Conservation (phyloP, 768 basidiomycete species). For the Hydnum rufescens region DNA sequence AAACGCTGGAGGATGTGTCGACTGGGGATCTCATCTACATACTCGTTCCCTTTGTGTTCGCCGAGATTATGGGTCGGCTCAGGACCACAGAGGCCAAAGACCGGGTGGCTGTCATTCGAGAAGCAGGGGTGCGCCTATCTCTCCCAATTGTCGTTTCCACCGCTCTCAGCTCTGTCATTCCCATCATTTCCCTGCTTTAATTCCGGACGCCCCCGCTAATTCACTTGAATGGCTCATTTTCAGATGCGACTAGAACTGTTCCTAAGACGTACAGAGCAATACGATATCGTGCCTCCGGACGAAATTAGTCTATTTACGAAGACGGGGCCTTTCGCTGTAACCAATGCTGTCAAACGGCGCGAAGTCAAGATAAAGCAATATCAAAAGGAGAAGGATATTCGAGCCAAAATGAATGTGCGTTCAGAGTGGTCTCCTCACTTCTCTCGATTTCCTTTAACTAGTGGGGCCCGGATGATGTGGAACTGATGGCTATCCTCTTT, state of each 20-base stretch:
- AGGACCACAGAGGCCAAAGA: slow-evolving; percentile 35
- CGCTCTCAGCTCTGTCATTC: neutral
- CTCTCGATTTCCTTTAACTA: neutral
- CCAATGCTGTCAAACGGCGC: slow-evolving; percentile 48
- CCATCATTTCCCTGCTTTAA: neutral
- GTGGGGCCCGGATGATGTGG: too few relatives aligned
- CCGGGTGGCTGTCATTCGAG: slow-evolving; percentile 33
- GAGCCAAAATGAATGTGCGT: slow-evolving; percentile 45
- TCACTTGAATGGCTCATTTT: neutral
- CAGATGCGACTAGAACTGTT: slow-evolving; percentile 11
- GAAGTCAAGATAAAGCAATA: slow-evolving; percentile 86
- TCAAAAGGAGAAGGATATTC: slow-evolving; percentile 66
- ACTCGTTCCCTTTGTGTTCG: slow-evolving; percentile 43
- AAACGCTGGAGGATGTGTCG: slow-evolving; percentile 61
- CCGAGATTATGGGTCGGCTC: slow-evolving; percentile 44
- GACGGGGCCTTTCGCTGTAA: slow-evolving; percentile 8
- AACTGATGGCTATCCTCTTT: neutral
- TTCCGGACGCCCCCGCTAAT: neutral
- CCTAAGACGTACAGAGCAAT: slow-evolving; percentile 25
- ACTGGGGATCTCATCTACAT: slow-evolving; percentile 61
- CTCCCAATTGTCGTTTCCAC: slow-evolving; percentile 3
- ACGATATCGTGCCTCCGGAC: slow-evolving; percentile 40
- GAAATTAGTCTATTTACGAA: slow-evolving; percentile 38
- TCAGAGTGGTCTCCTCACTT: neutral
- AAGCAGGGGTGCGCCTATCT: slow-evolving; percentile 32